A percentile compares a stretch with the other conserved stretches of the same genome.
Evolutionary conservation across 2,329 filamentous ascomycete genomes (phyloP).

Genomic region (Cercospora brassicicola): DNA sequence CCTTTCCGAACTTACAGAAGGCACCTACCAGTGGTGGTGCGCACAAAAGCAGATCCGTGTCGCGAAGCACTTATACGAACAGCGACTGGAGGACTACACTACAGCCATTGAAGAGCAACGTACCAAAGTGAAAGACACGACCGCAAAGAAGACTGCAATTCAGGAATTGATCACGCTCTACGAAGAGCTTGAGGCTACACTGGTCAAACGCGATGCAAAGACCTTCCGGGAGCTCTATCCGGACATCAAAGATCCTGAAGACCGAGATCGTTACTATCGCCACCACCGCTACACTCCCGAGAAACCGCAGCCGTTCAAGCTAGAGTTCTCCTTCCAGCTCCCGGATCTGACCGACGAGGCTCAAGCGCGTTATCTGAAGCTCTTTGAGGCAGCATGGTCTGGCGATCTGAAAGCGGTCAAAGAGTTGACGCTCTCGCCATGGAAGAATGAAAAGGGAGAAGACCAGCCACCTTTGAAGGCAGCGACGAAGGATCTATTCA

Average conservation of each 20-base stretch:
- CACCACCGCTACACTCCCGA: not conserved
- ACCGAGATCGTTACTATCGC: slow-evolving; percentile 12
- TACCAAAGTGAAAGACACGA: slow-evolving; percentile 34
- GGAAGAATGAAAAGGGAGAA: slow-evolving; percentile 50
- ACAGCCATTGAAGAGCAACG: slow-evolving; percentile 19
- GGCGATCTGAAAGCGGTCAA: slow-evolving; percentile 69
- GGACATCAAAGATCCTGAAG: slow-evolving; percentile 39
- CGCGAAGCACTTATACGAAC: slow-evolving; percentile 43
- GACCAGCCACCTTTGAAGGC: slow-evolving; percentile 64
- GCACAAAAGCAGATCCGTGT: slow-evolving; percentile 45
- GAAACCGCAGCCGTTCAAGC: slow-evolving; percentile 48
- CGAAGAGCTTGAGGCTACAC: slow-evolving; percentile 54
- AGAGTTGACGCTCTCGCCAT: slow-evolving; percentile 60
- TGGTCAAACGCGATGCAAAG: slow-evolving; percentile 64
- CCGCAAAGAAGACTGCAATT: slow-evolving; percentile 60
- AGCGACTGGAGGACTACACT: slow-evolving; percentile 39
- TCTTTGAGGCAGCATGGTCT: slow-evolving; percentile 73
- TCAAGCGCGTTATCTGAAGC: slow-evolving; percentile 60
- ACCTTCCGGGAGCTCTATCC: slow-evolving; percentile 66
- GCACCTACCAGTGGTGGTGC: slow-evolving; percentile 62
- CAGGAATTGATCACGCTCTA: slow-evolving; percentile 54
- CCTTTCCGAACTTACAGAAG: slow-evolving; percentile 52
- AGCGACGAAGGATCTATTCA: slow-evolving; percentile 55
- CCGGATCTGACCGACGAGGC: slow-evolving; percentile 55
- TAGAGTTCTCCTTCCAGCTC: slow-evolving; percentile 53